Evolutionary conservation across 2,329 filamentous ascomycete species (phyloP), one percentile per base, ranked within the genome.

Genomic region (Waltergamsia citrina): DNA sequence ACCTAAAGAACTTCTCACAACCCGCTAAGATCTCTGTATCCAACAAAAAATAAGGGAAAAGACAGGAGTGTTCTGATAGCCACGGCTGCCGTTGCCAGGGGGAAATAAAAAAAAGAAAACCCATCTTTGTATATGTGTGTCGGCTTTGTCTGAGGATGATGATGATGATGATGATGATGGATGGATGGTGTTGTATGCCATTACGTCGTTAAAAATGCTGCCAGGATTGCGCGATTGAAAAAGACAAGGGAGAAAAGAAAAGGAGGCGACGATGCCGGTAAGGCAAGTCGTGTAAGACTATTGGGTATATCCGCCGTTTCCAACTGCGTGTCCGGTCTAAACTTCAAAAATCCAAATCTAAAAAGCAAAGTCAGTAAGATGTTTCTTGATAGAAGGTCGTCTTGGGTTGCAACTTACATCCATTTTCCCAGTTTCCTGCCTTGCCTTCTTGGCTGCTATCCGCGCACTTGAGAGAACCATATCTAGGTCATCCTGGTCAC

Each of bases 401-500:
- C 16, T 10, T 23, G 22, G 6, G 21, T 25, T n/a, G 3, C 12
- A 16, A 33, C 84, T 72, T 58, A 95, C 86, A 76, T 96, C 92
- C 77, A 95, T 78, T 71, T 94, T 95, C 34, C 85, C 87, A 65
- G 87, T 82, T 42, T 94, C 88, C 41, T 71, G 69, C 47, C 78
- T 74, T 52, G 90, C 81, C 56, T 74, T 83, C 59, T 69, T 75
- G 31, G 83, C 87, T 38, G 65, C 62, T 32, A 72, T 71, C 56
- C 77, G 84, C 6, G 80, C 78, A 30, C 67, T 72, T 54, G 74
- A 71, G 35, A 96, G 69, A 19, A 85, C 78, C 77, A 95, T 84
- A 33, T 96, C 88, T 41, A 95, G 61, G 62, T 98, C 92, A 50
- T 98, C 92, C 57, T 95, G 85, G 56, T 98, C 92, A 20, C 83